Conservation (phyloP, 2,329 filamentous ascomycete species). For the Pezicula neosporulosa region DNA sequence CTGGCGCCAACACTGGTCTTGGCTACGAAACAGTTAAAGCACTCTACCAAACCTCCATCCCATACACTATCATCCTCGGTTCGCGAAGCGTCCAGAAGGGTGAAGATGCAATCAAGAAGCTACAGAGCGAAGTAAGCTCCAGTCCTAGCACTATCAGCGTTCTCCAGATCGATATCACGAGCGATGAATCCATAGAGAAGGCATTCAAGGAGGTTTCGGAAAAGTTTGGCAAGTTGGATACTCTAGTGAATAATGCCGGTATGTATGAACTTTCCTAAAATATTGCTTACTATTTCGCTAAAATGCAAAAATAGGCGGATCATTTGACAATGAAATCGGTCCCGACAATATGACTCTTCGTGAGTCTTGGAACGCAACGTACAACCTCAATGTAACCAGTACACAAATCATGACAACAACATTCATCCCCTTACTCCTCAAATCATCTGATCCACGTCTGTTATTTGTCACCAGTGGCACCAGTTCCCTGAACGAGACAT, state of each 20-base stretch:
- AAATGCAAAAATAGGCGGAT: background rate
- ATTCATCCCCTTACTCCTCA: slow-evolving; percentile 38
- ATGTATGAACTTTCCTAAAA: background rate
- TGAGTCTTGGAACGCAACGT: slow-evolving; percentile 37
- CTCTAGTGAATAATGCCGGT: slow-evolving; percentile 32
- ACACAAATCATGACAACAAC: slow-evolving; percentile 33
- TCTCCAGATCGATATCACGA: slow-evolving; percentile 28
- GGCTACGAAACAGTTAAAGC: slow-evolving; percentile 33
- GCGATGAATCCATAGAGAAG: slow-evolving; percentile 28
- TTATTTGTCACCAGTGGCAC: slow-evolving; percentile 45
- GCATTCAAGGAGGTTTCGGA: slow-evolving; percentile 25
- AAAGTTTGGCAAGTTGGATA: slow-evolving; percentile 27
- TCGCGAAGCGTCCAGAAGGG: slow-evolving; percentile 37
- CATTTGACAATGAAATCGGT: slow-evolving; percentile 28
- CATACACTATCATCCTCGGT: slow-evolving; percentile 37
- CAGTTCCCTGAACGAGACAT: slow-evolving; percentile 30
- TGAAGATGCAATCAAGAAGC: slow-evolving; percentile 31
- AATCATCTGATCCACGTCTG: slow-evolving; percentile 39
- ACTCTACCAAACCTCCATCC: slow-evolving; percentile 7
- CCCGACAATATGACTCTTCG: slow-evolving; percentile 28
- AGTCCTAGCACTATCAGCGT: slow-evolving; percentile 17
- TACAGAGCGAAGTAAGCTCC: slow-evolving; percentile 32
- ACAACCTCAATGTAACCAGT: slow-evolving; percentile 40
- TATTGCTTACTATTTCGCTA: background rate
- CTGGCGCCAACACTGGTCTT: slow-evolving; percentile 38